These are phyloP conservation scores for Kondoa malvinella DNA, from an alignment of 768 basidiomycete species.

Conservation along the genomic window DNA sequence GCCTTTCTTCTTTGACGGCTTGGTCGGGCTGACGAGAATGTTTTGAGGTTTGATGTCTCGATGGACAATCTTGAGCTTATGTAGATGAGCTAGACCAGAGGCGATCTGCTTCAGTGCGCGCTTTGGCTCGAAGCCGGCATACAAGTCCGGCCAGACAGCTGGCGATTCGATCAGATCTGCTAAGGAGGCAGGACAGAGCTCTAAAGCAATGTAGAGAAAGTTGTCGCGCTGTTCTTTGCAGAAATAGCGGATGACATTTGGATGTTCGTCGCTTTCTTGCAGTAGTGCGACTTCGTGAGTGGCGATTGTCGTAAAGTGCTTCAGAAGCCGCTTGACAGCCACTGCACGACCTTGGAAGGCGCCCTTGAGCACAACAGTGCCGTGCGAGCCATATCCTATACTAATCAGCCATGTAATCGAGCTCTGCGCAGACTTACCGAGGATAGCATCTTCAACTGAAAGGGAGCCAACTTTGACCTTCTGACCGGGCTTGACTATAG, in stretches of 20 bases:
- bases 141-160: conserved; percentile 53
- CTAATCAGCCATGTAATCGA: neutral
- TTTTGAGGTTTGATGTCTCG: conserved; percentile 98
- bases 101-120: conserved; percentile 73
- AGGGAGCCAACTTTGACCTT: conserved; percentile 28
- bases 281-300: conserved; percentile 82
- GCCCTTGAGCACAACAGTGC: conserved; percentile 85
- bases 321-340: conserved; percentile 89
- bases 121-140: conserved; percentile 64
- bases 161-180: conserved; percentile 73
- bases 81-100: conserved; percentile 71
- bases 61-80: conserved; percentile 88
- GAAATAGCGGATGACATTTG: conserved; percentile 95
- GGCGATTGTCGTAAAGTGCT: conserved; percentile 88
- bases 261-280: conserved; percentile 93
- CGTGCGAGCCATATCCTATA: conserved; percentile 54
- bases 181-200: conserved; percentile 77
- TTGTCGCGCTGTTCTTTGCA: conserved; percentile 85
- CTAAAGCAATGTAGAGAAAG: conserved; percentile 94
- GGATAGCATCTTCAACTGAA: conserved; percentile 31
- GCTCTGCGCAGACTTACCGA: conserved; percentile 27
- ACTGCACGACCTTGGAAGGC: conserved; percentile 93
- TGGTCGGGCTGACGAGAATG: conserved; percentile 48
- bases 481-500: conserved; percentile 38
- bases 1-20: conserved; percentile 44